Percentiles rank a stretch among this genome's conserved stretches.
Evolutionary conservation across 768 basidiomycete genomes (phyloP).

Genomic region (Cyclocybe aegerita): DNA sequence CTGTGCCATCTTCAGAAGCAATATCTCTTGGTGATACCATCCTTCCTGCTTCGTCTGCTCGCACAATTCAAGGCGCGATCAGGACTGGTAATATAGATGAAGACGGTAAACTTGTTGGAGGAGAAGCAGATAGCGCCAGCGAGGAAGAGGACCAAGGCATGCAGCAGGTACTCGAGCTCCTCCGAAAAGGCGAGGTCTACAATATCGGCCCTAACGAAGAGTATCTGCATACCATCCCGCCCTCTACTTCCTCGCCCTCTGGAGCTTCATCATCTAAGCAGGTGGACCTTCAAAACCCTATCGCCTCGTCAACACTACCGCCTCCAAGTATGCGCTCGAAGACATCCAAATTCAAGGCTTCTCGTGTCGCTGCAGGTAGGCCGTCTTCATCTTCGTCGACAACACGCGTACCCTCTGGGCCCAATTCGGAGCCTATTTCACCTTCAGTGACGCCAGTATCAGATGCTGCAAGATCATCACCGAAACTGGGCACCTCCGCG

Average conservation of each 20-base stretch:
- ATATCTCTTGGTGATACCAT: constrained; percentile 42
- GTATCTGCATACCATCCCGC: constrained; percentile 25
- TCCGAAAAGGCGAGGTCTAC: constrained; percentile 50
- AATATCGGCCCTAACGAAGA: constrained; percentile 52
- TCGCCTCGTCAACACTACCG: constrained; percentile 18
- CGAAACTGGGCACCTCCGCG: constrained; percentile 26
- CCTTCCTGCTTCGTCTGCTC: constrained; percentile 43
- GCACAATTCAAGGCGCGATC: constrained; percentile 51
- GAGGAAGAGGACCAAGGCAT: constrained; percentile 51
- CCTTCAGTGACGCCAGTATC: constrained; percentile 25
- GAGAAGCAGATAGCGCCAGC: constrained; percentile 53
- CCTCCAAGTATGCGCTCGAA: constrained; percentile 33
- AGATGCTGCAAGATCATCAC: constrained; percentile 29
- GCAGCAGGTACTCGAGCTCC: constrained; percentile 51
- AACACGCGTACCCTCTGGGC: background rate
- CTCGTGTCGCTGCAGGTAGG: constrained; percentile 31
- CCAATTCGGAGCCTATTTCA: constrained; percentile 13
- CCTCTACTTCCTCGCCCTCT: constrained; percentile 5
- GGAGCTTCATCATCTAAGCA: constrained; percentile 6
- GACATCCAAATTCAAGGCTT: constrained; percentile 51
- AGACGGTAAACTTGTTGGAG: constrained; percentile 47
- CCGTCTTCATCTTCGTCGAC: constrained; percentile 12
- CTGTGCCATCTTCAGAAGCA: constrained; percentile 21
- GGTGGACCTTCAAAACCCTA: constrained; percentile 4
- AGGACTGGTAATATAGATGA: constrained; percentile 56